phyloP scores from a whole-genome alignment of 176 grass and related monocot species.

The Juncus inflexus region DNA sequence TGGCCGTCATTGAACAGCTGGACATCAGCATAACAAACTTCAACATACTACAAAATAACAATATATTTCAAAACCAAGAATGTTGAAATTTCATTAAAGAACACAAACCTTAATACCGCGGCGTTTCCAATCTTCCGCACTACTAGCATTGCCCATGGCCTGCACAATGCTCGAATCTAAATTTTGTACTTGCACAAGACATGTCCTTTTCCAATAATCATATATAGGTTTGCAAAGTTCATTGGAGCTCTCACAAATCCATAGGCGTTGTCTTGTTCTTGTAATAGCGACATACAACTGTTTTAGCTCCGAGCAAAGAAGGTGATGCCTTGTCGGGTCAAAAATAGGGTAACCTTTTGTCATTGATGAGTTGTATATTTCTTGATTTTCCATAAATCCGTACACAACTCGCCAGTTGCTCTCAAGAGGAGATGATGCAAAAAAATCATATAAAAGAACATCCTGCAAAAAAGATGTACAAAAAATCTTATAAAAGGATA shows the following conservation, averaged over 20 bases:
- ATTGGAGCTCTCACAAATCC: slow-evolving; percentile 76
- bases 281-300: slow-evolving; percentile 91
- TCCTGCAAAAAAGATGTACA: slow-evolving; percentile 34
- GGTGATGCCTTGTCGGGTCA: slow-evolving; percentile 43
- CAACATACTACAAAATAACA: not conserved
- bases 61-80: too few relatives aligned
- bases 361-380: slow-evolving; percentile 31
- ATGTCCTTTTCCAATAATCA: slow-evolving; percentile 82
- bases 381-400: slow-evolving; percentile 51
- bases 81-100: too few relatives aligned
- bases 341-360: slow-evolving; percentile 40
- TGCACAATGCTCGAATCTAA: slow-evolving; percentile 54
- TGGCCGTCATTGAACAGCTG: slow-evolving; percentile 67
- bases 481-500: not conserved
- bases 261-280: slow-evolving; percentile 71
- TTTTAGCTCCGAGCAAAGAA: slow-evolving; percentile 83
- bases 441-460: slow-evolving; percentile 80
- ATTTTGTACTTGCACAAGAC: slow-evolving; percentile 56
- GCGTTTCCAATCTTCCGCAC: slow-evolving; percentile 53
- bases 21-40: not conserved
- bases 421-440: slow-evolving; percentile 49
- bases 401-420: slow-evolving; percentile 84
- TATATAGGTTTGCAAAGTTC: slow-evolving; percentile 67
- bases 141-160: slow-evolving; percentile 60
- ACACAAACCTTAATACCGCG: slow-evolving; percentile 57